Percentiles rank a stretch among this genome's conserved stretches.
Conservation (phyloP, 768 basidiomycete species). For the Termitomyces sp. region DNA sequence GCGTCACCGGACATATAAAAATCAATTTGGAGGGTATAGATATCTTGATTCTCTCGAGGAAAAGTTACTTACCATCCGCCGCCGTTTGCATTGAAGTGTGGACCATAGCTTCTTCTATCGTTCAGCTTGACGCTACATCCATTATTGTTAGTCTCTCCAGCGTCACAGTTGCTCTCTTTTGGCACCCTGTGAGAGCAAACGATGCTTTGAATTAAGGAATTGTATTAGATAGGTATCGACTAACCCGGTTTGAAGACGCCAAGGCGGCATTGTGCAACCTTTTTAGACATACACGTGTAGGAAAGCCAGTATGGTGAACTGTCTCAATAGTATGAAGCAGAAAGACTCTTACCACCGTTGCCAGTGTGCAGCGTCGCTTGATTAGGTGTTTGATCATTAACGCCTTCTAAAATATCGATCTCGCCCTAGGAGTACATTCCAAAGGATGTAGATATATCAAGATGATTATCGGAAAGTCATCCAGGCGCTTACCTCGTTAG, state of each 20-base stretch:
- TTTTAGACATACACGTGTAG: not conserved
- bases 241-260: constrained; percentile 42
- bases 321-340: constrained; percentile 29
- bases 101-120: constrained; percentile 45
- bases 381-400: constrained; percentile 33
- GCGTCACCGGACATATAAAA: not conserved
- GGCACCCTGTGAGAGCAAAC: constrained; percentile 23
- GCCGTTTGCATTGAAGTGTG: constrained; percentile 49
- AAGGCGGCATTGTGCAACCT: constrained; percentile 51
- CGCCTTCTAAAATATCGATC: constrained; percentile 40
- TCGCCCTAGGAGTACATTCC: constrained; percentile 34
- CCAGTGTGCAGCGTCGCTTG: constrained; percentile 31
- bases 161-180: constrained; percentile 42
- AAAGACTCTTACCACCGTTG: constrained; percentile 44
- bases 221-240: not conserved
- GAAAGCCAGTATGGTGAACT: constrained; percentile 3
- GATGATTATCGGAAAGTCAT: not conserved
- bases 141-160: constrained; percentile 38
- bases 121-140: constrained; percentile 49
- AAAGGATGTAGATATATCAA: not conserved
- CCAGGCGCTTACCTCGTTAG: constrained; percentile 24
- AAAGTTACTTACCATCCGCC: constrained; percentile 51
- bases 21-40: not conserved
- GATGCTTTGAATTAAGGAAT: not conserved
- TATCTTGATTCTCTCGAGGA: not conserved